These are phyloP conservation scores for Pleurotus pulmonarius DNA, from an alignment of 768 basidiomycete species.

Conservation along the genomic window DNA sequence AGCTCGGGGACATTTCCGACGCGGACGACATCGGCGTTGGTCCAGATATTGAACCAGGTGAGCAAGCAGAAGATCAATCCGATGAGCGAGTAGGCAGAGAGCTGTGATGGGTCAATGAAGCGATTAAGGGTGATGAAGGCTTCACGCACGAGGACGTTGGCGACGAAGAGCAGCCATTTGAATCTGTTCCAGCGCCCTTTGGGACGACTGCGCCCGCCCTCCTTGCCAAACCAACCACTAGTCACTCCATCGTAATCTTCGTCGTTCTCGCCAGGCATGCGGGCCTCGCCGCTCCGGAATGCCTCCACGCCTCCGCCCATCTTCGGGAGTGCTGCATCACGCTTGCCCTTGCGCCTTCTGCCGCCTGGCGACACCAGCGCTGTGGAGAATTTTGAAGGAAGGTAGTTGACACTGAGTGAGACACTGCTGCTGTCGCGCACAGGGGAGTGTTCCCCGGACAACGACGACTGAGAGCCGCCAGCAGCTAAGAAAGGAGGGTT, in stretches of 20 bases:
- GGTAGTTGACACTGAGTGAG: constrained; percentile 64
- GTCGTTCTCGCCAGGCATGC: constrained; percentile 49
- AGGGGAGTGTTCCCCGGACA: constrained; percentile 16
- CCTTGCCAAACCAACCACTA: constrained; percentile 37
- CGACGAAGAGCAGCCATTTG: constrained; percentile 74
- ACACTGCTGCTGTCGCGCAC: constrained; percentile 17
- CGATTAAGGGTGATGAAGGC: neutral
- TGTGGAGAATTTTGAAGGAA: constrained; percentile 70
- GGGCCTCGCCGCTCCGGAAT: constrained; percentile 45
- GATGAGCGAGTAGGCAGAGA: constrained; percentile 57
- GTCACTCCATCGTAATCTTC: constrained; percentile 50
- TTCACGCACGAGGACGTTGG: constrained; percentile 49
- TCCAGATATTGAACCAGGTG: constrained; percentile 76
- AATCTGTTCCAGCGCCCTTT: constrained; percentile 75
- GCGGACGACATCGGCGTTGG: constrained; percentile 65
- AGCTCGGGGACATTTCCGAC: constrained; percentile 68
- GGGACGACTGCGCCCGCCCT: constrained; percentile 29
- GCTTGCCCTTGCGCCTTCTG: constrained; percentile 30
- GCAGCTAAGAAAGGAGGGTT: constrained; percentile 25
- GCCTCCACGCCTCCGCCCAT: constrained; percentile 72
- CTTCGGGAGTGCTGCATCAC: constrained; percentile 43
- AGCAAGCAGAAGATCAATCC: constrained; percentile 64
- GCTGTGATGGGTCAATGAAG: constrained; percentile 16
- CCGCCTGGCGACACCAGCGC: constrained; percentile 36
- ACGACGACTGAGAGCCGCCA: constrained; percentile 16